These are phyloP conservation scores for Penicillium sp. DNA, from an alignment of 2,329 filamentous ascomycete genomes.

Conservation along the genomic window DNA sequence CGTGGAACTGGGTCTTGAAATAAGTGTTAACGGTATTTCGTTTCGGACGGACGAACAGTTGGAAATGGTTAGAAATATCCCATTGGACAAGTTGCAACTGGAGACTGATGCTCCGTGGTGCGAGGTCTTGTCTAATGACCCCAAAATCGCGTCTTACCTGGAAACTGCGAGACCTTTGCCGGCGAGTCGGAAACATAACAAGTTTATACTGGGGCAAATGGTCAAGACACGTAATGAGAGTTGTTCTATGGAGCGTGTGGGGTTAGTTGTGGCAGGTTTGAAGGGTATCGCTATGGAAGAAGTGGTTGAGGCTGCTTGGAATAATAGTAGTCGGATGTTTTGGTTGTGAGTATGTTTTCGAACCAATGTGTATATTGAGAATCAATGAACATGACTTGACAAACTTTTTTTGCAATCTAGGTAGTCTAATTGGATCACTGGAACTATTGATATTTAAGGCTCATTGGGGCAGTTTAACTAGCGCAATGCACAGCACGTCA, in stretches of 20 bases:
- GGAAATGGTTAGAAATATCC: slow-evolving; percentile 45
- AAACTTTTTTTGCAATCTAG: neutral
- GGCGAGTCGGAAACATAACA: slow-evolving; percentile 50
- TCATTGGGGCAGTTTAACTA: neutral
- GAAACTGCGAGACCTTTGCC: slow-evolving; percentile 39
- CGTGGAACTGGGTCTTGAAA: slow-evolving; percentile 40
- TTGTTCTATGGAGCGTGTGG: slow-evolving; percentile 49
- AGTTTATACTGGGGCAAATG: slow-evolving; percentile 48
- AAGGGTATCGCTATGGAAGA: slow-evolving; percentile 46
- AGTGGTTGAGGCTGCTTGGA: slow-evolving; percentile 42
- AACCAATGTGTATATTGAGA: neutral
- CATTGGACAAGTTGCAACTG: slow-evolving; percentile 44
- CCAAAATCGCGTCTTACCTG: slow-evolving; percentile 45
- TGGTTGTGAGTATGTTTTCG: slow-evolving; percentile 2
- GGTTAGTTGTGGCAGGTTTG: slow-evolving; percentile 49
- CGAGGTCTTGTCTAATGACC: slow-evolving; percentile 40
- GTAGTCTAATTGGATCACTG: neutral
- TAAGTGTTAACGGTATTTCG: slow-evolving; percentile 53
- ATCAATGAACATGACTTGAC: no score
- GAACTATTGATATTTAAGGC: neutral
- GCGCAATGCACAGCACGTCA: neutral
- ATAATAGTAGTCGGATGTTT: slow-evolving; percentile 40
- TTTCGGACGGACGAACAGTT: slow-evolving; percentile 42
- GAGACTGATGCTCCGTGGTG: slow-evolving; percentile 54
- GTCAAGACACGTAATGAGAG: slow-evolving; percentile 52